Percentiles rank a stretch among this genome's conserved stretches.
These are phyloP conservation scores for Psilocybe cubensis DNA, from an alignment of 768 basidiomycete genomes.

Conservation along the genomic window DNA sequence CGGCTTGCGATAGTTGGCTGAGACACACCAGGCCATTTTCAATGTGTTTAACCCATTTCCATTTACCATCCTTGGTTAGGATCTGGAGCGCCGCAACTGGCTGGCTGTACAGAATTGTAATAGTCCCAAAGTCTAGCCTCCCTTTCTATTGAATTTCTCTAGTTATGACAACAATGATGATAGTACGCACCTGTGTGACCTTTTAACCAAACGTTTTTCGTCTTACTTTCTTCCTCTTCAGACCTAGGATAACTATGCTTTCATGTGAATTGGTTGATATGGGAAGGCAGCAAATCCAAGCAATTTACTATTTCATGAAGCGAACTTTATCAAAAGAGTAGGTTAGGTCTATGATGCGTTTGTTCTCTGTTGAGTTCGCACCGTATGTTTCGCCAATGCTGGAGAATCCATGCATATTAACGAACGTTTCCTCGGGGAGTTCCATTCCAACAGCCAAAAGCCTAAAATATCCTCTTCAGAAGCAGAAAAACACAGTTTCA, in stretches of 20 bases:
- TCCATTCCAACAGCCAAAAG: slow-evolving; percentile 55
- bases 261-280: too few relatives aligned
- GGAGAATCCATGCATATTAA: slow-evolving; percentile 50
- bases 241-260: slow-evolving; percentile 57
- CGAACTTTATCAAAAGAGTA: slow-evolving; percentile 41
- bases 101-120: slow-evolving; percentile 65
- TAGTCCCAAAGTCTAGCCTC: slow-evolving; percentile 50
- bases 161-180: neutral
- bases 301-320: slow-evolving; percentile 67
- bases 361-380: slow-evolving; percentile 20
- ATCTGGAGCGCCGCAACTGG: slow-evolving; percentile 64
- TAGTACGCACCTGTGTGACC: slow-evolving; percentile 53
- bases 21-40: slow-evolving; percentile 55
- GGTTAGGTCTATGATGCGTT: neutral
- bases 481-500: neutral
- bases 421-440: slow-evolving; percentile 54
- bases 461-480: slow-evolving; percentile 25
- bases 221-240: slow-evolving; percentile 50
- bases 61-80: slow-evolving; percentile 49
- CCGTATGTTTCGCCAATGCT: slow-evolving; percentile 45
- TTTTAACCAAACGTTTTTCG: slow-evolving; percentile 61
- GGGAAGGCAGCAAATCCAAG: too few relatives aligned
- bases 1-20: neutral
- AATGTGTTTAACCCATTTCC: slow-evolving; percentile 63
- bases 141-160: neutral